A percentile compares a stretch with the other conserved stretches of the same genome.
These are phyloP conservation scores for Hypoxylon sp. DNA, from an alignment of 2,329 filamentous ascomycete species.

Conservation along the genomic window DNA sequence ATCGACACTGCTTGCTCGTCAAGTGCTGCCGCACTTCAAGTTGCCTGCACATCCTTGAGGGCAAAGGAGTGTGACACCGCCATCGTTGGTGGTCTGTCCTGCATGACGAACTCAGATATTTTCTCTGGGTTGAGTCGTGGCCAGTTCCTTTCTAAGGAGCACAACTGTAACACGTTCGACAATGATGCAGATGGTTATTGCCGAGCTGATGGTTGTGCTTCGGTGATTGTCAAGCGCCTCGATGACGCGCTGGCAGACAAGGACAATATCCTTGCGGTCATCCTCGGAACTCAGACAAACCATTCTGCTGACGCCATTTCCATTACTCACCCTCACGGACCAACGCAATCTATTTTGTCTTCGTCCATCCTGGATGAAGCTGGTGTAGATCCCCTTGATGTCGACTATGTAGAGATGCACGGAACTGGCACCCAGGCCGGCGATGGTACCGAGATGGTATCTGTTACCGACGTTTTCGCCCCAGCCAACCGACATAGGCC, in stretches of 20 bases:
- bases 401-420: conserved; percentile 91
- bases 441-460: conserved; percentile 86
- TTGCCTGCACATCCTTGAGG: conserved; percentile 78
- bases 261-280: conserved; percentile 82
- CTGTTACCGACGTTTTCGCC: conserved; percentile 72
- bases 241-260: conserved; percentile 83
- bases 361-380: conserved; percentile 78
- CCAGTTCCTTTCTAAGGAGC: conserved; percentile 83
- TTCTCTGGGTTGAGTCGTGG: conserved; percentile 82
- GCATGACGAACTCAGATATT: conserved; percentile 85
- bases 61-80: conserved; percentile 85
- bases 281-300: conserved; percentile 82
- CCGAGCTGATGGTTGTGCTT: conserved; percentile 81
- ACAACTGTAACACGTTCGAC: conserved; percentile 85
- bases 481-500: conserved; percentile 63
- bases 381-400: conserved; percentile 80
- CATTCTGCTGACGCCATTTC: conserved; percentile 86
- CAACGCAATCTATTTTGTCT: conserved; percentile 80
- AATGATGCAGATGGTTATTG: conserved; percentile 87
- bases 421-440: conserved; percentile 90
- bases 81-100: conserved; percentile 82
- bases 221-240: conserved; percentile 82
- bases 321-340: conserved; percentile 86
- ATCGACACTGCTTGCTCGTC: conserved; percentile 61
- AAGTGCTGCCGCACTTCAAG: conserved; percentile 57